Percentiles rank a stretch among this genome's conserved stretches.
These are phyloP conservation scores for Aspergillus sp. DNA, from an alignment of 2,329 filamentous ascomycete species.

Conservation along the genomic window DNA sequence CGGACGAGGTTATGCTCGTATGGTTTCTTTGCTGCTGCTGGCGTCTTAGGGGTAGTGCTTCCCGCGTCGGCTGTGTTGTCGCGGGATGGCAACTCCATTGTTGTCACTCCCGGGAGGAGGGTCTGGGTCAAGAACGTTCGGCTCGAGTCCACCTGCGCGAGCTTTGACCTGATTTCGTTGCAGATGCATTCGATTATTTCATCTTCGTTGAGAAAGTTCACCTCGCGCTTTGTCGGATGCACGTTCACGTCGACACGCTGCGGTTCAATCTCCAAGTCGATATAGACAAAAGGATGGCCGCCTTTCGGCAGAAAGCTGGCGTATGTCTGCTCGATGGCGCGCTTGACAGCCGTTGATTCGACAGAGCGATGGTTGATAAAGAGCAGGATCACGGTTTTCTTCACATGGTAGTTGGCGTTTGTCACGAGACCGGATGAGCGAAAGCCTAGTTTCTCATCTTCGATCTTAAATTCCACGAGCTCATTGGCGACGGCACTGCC, in stretches of 20 bases:
- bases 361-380: conserved; percentile 98
- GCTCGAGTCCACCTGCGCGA: conserved; percentile 87
- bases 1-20: conserved; percentile 87
- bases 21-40: conserved; percentile 49
- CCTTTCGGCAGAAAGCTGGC: conserved; percentile 84
- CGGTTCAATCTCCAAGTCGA: conserved; percentile 90
- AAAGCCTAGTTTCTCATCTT: conserved; percentile 79
- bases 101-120: conserved; percentile 65
- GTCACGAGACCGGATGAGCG: conserved; percentile 76
- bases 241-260: conserved; percentile 94
- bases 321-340: conserved; percentile 88
- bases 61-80: conserved; percentile 25
- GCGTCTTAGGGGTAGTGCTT: conserved; percentile 37
- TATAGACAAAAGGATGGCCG: conserved; percentile 88
- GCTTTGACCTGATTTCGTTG: conserved; percentile 69
- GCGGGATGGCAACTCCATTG: conserved; percentile 40
- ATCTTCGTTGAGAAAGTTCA: conserved; percentile 96
- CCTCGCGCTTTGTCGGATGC: conserved; percentile 93
- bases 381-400: conserved; percentile 79
- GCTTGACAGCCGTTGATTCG: conserved; percentile 83
- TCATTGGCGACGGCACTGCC: conserved; percentile 83
- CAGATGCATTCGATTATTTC: conserved; percentile 89
- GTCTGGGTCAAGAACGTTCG: conserved; percentile 94
- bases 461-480: conserved; percentile 69
- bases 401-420: conserved; percentile 92